Base-by-base conservation (phyloP, 2,329 filamentous ascomycete genomes). In the Penicillium brevicompactum region DNA sequence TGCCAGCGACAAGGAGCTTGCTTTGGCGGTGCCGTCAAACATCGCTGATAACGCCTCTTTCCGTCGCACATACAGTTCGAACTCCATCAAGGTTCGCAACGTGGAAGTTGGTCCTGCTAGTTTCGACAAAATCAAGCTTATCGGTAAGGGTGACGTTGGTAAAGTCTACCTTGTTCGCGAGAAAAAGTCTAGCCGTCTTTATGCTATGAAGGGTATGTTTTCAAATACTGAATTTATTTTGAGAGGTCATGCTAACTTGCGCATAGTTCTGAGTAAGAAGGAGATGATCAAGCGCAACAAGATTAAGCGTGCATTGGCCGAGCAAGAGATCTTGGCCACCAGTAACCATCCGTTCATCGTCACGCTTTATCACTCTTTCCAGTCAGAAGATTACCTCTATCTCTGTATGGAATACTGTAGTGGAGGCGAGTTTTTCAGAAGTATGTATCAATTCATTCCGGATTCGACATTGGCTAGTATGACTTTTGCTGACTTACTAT, bases 261-360 rank as follows among this genome's bases (percentile, higher is more conserved):
- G 3, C 45, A 14, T 70, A 97, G 94, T 99, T 5, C 74, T 99
- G 75, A 97, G 92, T 83, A 99, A 99, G 78, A 97, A 97, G 81
- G 94, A 99, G 76, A 99, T 99, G 94, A 99, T 99, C 77, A 99
- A 99, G 81, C 89, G 94, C 55, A 99, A 99, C 82, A 99, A 99
- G 84, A 99, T 99, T 79, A 99, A 99, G 84, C 87, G 94, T 71
- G 94, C 94, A 13, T 82, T 99, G 65, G 94, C 94, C 37, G 94
- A 99, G 77, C 94, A 97, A 73, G 94, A 99, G 75, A 99, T 99
- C 62, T 81, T 99, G 51, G 94, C 94, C 8, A 99, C 94, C 41
- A 97, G 93, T 81, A 99, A 99, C 67, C 94, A 99, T 69, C 94
- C 94, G 0, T 99, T 99, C 75, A 99, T 99, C 71, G 94, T 99